Conservation (phyloP, 495 filamentous ascomycete species). For the Ramalina intermedia region DNA sequence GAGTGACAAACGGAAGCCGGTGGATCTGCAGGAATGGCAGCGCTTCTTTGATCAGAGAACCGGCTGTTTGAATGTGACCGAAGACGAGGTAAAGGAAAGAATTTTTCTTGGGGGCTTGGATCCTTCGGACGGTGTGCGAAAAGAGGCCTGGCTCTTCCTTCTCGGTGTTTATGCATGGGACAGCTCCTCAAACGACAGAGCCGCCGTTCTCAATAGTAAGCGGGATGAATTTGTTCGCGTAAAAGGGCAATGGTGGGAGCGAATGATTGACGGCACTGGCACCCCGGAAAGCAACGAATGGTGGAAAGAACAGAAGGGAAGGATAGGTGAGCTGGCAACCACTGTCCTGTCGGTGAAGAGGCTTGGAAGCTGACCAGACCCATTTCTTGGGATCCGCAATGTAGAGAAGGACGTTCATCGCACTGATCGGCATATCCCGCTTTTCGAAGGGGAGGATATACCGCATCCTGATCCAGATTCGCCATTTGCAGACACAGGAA, state of each 20-base stretch:
- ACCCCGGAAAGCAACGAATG: constrained; percentile 69
- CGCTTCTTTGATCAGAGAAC: constrained; percentile 61
- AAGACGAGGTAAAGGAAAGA: constrained; percentile 86
- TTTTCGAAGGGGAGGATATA: constrained; percentile 92
- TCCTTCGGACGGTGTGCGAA: constrained; percentile 77
- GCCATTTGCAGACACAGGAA: constrained; percentile 78
- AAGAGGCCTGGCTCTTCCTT: constrained; percentile 93
- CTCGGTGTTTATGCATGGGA: constrained; percentile 87
- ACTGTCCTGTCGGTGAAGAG: background rate
- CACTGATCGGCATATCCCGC: constrained; percentile 80
- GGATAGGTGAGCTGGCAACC: constrained; percentile 58
- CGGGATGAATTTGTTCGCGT: constrained; percentile 87
- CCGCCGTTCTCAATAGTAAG: constrained; percentile 65
- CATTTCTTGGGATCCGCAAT: constrained; percentile 30
- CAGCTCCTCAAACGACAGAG: constrained; percentile 65
- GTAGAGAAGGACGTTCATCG: constrained; percentile 96
- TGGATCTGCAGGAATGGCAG: constrained; percentile 78
- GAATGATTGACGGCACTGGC: constrained; percentile 66
- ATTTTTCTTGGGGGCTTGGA: constrained; percentile 91
- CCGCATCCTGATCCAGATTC: constrained; percentile 97
- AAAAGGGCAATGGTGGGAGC: constrained; percentile 94
- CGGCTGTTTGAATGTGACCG: constrained; percentile 60
- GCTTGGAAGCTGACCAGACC: constrained; percentile 25
- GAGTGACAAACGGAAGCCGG: constrained; percentile 56
- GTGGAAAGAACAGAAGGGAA: constrained; percentile 87